Evolutionary conservation across 768 basidiomycete species (phyloP).

Genomic region (Trametes villosa): DNA sequence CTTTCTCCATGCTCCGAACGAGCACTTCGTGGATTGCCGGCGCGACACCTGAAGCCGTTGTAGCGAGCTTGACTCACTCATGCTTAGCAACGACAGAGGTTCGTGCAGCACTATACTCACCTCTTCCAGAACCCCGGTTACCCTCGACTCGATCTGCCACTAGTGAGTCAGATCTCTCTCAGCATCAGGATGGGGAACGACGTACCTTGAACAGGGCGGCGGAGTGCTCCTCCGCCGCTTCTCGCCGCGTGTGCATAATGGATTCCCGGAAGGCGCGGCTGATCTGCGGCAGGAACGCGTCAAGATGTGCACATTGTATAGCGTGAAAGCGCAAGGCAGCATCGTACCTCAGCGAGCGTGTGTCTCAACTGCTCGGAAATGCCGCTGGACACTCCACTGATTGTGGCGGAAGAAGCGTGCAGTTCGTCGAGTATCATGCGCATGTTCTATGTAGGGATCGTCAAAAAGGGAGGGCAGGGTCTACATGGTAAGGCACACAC

Average conservation of each 20-base stretch:
- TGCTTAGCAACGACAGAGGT: neutral
- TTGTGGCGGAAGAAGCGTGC: constrained; percentile 8
- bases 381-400: neutral
- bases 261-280: neutral
- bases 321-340: too few species aligned
- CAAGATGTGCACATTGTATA: neutral
- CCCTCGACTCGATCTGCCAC: neutral
- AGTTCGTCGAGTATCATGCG: constrained; percentile 6
- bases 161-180: neutral
- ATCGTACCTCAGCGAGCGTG: constrained; percentile 7
- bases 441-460: constrained; percentile 13
- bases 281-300: neutral
- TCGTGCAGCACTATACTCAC: neutral
- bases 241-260: neutral
- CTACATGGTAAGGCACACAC: constrained; percentile 8
- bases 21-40: constrained; percentile 2
- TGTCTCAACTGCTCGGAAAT: neutral
- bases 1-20: neutral
- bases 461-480: neutral
- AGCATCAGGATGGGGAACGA: too few species aligned
- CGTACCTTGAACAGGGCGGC: neutral
- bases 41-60: neutral
- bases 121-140: neutral
- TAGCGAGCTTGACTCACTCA: neutral
- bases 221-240: neutral